Evolutionary conservation across 805 yeast genomes (phyloP).

Genomic region (Metschnikowia cerradonensis): DNA sequence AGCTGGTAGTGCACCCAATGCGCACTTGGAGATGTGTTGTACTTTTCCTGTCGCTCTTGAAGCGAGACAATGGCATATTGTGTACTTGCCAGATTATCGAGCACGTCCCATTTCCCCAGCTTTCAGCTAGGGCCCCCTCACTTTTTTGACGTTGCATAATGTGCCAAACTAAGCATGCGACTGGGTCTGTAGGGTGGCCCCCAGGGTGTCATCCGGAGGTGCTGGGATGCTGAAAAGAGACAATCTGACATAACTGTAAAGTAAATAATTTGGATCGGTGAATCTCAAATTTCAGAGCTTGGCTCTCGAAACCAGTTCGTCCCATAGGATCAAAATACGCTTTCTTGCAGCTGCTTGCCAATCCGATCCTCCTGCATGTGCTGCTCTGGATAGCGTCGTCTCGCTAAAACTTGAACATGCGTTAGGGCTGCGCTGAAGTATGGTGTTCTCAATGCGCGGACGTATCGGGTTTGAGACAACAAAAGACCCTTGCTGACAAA

Average conservation of each 20-base stretch:
- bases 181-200: no score
- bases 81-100: background rate
- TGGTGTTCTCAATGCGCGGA: no score
- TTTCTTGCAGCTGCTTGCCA: background rate
- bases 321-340: background rate
- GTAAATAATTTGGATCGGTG: no score
- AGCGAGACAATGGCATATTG: background rate
- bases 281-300: no score
- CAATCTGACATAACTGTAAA: no score
- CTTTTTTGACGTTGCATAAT: no score
- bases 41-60: background rate
- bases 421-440: background rate
- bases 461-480: no score
- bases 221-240: no score
- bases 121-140: background rate
- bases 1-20: background rate
- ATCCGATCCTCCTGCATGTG: background rate
- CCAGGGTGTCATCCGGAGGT: no score
- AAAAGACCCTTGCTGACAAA: no score
- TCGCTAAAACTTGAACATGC: background rate
- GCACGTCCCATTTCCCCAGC: background rate
- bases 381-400: background rate
- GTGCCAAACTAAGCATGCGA: background rate
- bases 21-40: background rate
- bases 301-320: no score